Percentiles rank a stretch among this genome's conserved stretches.
These are phyloP conservation scores for Salvia rosmarinus DNA, from an alignment of 257 asterid genomes.

Conservation along the genomic window DNA sequence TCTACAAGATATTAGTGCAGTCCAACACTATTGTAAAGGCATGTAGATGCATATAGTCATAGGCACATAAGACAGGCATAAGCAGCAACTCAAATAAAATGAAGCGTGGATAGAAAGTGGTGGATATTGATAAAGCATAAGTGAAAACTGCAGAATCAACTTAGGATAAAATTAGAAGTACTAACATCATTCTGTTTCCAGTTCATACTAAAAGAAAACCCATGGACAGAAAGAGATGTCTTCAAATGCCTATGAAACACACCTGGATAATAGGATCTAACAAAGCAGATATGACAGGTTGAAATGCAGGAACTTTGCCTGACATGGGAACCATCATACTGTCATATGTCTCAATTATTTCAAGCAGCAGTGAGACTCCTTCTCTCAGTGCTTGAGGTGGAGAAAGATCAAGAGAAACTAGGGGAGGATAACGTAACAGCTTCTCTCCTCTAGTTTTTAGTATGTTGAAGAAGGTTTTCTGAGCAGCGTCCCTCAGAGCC, in stretches of 20 bases:
- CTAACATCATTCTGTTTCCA: conserved; percentile 6
- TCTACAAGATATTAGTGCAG: conserved; percentile 7
- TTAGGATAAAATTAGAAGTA: not conserved
- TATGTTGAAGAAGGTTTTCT: conserved; percentile 83
- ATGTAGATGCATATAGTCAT: not conserved
- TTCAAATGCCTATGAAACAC: conserved; percentile 28
- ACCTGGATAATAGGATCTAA: conserved; percentile 98
- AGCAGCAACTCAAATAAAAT: conserved; percentile 17
- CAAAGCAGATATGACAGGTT: conserved; percentile 90
- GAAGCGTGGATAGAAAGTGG: conserved; percentile 22
- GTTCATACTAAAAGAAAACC: conserved; percentile 20
- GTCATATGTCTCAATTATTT: conserved; percentile 80
- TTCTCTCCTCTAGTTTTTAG: conserved; percentile 93
- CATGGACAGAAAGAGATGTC: conserved; percentile 15
- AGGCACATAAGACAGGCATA: conserved; percentile 6
- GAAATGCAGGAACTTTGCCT: conserved; percentile 74
- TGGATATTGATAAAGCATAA: conserved; percentile 2
- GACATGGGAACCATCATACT: conserved; percentile 87
- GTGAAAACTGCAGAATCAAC: conserved; percentile 14
- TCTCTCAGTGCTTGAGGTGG: conserved; percentile 92
- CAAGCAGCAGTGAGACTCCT: conserved; percentile 87
- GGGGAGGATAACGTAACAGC: conserved; percentile 92
- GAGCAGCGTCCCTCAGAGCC: conserved; percentile 95
- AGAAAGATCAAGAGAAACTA: conserved; percentile 89
- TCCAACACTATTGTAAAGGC: not conserved